These are phyloP conservation scores for Leccinum subtestaceum DNA, from an alignment of 768 basidiomycete genomes.

Conservation along the genomic window DNA sequence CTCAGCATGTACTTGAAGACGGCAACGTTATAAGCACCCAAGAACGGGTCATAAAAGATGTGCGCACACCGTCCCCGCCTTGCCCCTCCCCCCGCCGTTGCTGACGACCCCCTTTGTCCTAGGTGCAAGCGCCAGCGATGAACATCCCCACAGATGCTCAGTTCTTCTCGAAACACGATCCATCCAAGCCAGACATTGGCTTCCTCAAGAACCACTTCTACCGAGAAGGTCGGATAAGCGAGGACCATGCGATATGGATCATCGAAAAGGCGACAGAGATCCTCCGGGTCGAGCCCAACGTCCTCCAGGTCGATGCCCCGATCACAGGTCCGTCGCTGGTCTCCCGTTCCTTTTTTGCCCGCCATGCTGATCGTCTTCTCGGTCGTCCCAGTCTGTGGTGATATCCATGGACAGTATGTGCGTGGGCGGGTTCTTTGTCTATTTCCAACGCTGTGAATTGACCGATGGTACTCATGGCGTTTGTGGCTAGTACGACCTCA, in stretches of 20 bases:
- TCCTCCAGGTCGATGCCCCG: slow-evolving; percentile 93
- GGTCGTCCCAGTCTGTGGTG: slow-evolving; percentile 79
- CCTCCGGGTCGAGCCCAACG: slow-evolving; percentile 80
- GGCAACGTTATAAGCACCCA: slow-evolving; percentile 89
- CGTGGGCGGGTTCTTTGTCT: slow-evolving; percentile 29
- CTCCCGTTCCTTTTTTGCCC: neutral
- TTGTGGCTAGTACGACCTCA: slow-evolving; percentile 72
- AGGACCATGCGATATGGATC: slow-evolving; percentile 95
- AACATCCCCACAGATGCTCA: slow-evolving; percentile 86
- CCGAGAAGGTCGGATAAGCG: slow-evolving; percentile 88
- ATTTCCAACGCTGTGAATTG: slow-evolving; percentile 14
- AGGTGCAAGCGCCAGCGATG: slow-evolving; percentile 99
- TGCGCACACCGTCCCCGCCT: slow-evolving; percentile 34
- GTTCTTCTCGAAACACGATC: slow-evolving; percentile 85
- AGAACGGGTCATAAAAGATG: slow-evolving; percentile 95
- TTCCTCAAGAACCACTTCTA: slow-evolving; percentile 99
- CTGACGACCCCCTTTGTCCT: slow-evolving; percentile 1
- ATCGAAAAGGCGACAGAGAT: slow-evolving; percentile 84
- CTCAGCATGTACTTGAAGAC: slow-evolving; percentile 90
- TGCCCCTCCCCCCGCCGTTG: slow-evolving; percentile 4
- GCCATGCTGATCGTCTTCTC: slow-evolving; percentile 5
- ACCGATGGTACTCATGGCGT: slow-evolving; percentile 9
- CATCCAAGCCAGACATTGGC: slow-evolving; percentile 88
- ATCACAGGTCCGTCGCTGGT: slow-evolving; percentile 70
- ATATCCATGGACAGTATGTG: slow-evolving; percentile 99